Conservation (phyloP, 2,329 filamentous ascomycete genomes). For the Exophiala alcalophila region DNA sequence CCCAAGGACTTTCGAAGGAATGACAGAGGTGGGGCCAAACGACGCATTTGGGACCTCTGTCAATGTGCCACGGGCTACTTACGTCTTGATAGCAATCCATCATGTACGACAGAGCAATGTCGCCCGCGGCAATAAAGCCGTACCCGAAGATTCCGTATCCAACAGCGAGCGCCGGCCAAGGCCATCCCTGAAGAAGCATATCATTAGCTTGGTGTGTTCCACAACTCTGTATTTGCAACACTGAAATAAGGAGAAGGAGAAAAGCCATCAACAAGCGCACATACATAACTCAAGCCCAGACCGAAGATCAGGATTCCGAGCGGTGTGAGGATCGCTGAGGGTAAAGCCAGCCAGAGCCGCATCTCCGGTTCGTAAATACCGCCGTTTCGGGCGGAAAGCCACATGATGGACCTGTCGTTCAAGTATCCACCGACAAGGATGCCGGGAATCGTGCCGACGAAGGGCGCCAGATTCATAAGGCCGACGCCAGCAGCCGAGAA, state of each 20-base stretch:
- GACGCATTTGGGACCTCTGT: no score
- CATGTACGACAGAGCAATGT: conserved; percentile 32
- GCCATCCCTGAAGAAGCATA: no score
- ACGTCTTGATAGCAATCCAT: conserved; percentile 36
- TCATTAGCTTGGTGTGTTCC: no score
- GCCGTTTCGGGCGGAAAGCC: conserved; percentile 44
- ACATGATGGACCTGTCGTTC: conserved; percentile 39
- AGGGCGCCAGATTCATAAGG: conserved; percentile 35
- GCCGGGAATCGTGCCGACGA: conserved; percentile 42
- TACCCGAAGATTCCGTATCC: conserved; percentile 39
- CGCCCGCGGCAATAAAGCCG: conserved; percentile 29
- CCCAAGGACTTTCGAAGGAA: background rate
- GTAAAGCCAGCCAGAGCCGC: conserved; percentile 39
- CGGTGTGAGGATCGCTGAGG: background rate
- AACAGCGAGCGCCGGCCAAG: conserved; percentile 34
- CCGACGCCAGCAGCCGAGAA: conserved; percentile 35
- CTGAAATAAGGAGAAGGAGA: no score
- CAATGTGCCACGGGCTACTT: no score
- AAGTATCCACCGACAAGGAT: conserved; percentile 41
- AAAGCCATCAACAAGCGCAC: no score
- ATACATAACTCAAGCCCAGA: background rate
- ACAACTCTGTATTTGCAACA: no score
- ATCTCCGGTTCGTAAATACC: conserved; percentile 52
- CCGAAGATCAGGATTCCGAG: background rate
- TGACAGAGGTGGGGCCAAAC: background rate